Evolutionary conservation across 257 asterid species (phyloP), one percentile per base, ranked within the genome.

Genomic region (Penstemon barbatus): DNA sequence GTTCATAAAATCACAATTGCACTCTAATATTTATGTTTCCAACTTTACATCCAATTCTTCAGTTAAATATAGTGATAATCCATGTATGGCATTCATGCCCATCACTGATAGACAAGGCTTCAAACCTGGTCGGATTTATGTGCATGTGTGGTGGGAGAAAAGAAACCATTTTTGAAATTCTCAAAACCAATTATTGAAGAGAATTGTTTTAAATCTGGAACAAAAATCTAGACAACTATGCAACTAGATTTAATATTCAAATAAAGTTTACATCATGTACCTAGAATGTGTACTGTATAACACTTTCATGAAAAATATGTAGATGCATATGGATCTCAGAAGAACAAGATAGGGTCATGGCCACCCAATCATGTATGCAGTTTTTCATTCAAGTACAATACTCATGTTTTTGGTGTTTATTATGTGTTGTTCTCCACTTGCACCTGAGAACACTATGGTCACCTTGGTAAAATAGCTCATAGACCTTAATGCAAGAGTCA

Each of bases 1-100:
- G 74, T 49, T 39, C 70, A 38, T 9, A 6, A 18, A 42, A 60
- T 41, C 46, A 54, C 49, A 53, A 68, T 40, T 60, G 53, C 58
- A 33, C 40, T 25, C 50, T 0, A n/a, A 36, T 37, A 60, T 56
- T 13, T 36, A 5, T 11, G 65, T 45, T 50, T 74, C 62, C 56
- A 39, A 25, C 61, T 19, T 44, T 37, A 54, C 45, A 60, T 15
- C 10, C 55, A 49, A 39, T 50, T 11, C 57, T 19, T 53, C 61
- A 61, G 12, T 9, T 11, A 9, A 6, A 11, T 25, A 33, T 15
- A 50, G 15, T 50, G 51, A 25, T 6, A n/a, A 61, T 43, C 49
- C 44, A 18, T 44, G 42, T 19, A 25, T 7, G 11, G 63, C 51
- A 44, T 36, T 49, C 51, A 18, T 10, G 41, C 54, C 39, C 54